Evolutionary conservation across 2,329 filamentous ascomycete genomes (phyloP), one percentile per base, ranked within the genome.

Genomic region (Erysiphe neolycopersici): DNA sequence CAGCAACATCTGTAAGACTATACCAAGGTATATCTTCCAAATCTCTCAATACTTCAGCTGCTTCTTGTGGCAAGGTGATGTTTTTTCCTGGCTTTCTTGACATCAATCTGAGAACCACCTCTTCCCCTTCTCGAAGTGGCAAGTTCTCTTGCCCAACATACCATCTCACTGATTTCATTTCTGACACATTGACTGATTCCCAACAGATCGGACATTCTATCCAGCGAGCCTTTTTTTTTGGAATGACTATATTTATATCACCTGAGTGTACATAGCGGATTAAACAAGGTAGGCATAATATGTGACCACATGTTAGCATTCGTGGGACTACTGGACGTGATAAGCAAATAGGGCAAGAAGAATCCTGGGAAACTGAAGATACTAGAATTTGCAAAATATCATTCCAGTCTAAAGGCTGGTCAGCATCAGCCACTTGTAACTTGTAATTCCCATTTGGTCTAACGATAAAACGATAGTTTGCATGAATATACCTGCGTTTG

Each of bases 181-280:
- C 89, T 9, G 81, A 78, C n/a, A 85, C 68, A 56, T 89, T 92
- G n/a, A 98, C 73, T 41, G 71, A 76, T 58, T 98, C 89, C 63
- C 82, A 89, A 58, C 89, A 98, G 31, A 98, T 85, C 0, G 89
- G 87, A 52, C 89, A 98, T 58, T 92, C 93, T 63, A 92, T 92
- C 71, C 82, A 94, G 44, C 79, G 69, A 29, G 78, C 65, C 52
- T 71, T 76, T 61, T 77, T 85, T 48, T 77, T 75, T 0, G 68
- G 67, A 1, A 63, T 50, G 10, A 70, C 63, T 46, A 67, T 68
- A 9, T 62, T 61, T 31, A 79, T 77, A n/a, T 80, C 76, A 19
- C 69, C 73, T 8, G 84, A 80, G 53, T 92, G 81, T 83, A 98
- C 94, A 58, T 91, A 98, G 42, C 89, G 78, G 49, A 95, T 82